These are phyloP conservation scores for Entophlyctis helioformis DNA, from an alignment of 192 early-diverging fungal species.

Conservation along the genomic window DNA sequence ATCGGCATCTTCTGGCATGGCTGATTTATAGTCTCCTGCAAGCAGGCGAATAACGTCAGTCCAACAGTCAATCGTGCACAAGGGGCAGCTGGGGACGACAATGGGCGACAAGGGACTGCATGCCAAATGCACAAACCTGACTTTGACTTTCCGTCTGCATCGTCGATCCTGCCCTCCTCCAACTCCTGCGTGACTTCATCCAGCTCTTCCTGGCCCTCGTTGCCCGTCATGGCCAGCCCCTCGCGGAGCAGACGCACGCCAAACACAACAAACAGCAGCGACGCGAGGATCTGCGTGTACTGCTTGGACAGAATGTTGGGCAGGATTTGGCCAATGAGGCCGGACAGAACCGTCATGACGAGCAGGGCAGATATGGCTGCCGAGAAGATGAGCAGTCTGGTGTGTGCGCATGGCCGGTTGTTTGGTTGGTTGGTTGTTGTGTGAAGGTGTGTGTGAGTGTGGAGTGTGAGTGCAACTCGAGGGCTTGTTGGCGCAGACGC, in stretches of 20 bases:
- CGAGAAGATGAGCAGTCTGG: constrained; percentile 75
- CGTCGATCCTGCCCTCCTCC: constrained; percentile 57
- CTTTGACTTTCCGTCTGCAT: constrained; percentile 51
- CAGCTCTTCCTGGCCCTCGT: constrained; percentile 83
- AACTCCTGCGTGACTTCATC: constrained; percentile 84
- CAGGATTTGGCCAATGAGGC: constrained; percentile 78
- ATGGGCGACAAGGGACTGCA: not conserved
- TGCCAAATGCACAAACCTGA: constrained; percentile 25
- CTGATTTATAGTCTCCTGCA: constrained; percentile 37
- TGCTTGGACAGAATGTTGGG: constrained; percentile 75
- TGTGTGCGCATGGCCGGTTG: too few relatives aligned
- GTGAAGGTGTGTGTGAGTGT: too few relatives aligned
- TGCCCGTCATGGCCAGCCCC: constrained; percentile 72
- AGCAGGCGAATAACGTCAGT: constrained; percentile 18
- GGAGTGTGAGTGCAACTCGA: too few relatives aligned
- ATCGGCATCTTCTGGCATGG: constrained; percentile 20
- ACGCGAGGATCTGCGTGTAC: constrained; percentile 77
- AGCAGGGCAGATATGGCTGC: constrained; percentile 77
- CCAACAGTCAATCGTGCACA: not conserved
- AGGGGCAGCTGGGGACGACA: not conserved
- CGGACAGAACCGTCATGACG: constrained; percentile 94
- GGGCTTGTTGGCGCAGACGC: too few relatives aligned
- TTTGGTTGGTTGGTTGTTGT: too few relatives aligned
- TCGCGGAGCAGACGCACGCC: constrained; percentile 82
- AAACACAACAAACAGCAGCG: constrained; percentile 85